Percentiles rank a stretch among this genome's conserved stretches.
phyloP scores from a whole-genome alignment of 2,329 filamentous ascomycete species.

The Exophiala sp. region DNA sequence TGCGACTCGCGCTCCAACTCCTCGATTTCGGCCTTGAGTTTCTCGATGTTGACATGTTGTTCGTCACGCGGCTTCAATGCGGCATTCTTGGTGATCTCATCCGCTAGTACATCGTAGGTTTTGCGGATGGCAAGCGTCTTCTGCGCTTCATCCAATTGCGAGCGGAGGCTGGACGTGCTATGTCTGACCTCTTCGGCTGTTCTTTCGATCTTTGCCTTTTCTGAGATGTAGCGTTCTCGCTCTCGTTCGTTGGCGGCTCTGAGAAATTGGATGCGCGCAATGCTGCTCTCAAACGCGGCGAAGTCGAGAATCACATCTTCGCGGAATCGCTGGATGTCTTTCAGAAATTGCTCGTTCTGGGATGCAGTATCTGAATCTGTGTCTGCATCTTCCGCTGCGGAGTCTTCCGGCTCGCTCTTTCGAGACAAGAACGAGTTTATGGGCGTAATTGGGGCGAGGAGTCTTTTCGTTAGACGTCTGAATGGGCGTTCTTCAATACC shows the following conservation, averaged over 20 bases:
- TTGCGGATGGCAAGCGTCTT: slow-evolving; percentile 74
- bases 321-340: slow-evolving; percentile 64
- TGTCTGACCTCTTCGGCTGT: slow-evolving; percentile 75
- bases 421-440: slow-evolving; percentile 40
- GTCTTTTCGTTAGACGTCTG: slow-evolving; percentile 78
- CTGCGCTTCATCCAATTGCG: slow-evolving; percentile 73
- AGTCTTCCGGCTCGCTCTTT: slow-evolving; percentile 58
- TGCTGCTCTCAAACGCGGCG: slow-evolving; percentile 72
- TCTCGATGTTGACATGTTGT: slow-evolving; percentile 70
- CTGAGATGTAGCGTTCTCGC: slow-evolving; percentile 74
- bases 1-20: slow-evolving; percentile 81
- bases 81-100: slow-evolving; percentile 78
- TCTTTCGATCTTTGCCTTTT: slow-evolving; percentile 73
- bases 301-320: slow-evolving; percentile 87
- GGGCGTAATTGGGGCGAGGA: slow-evolving; percentile 66
- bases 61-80: slow-evolving; percentile 80
- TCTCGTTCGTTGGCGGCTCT: slow-evolving; percentile 78
- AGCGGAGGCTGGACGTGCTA: slow-evolving; percentile 67
- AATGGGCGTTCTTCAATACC: slow-evolving; percentile 91
- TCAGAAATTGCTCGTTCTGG: slow-evolving; percentile 25
- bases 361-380: slow-evolving; percentile 42
- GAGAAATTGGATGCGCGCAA: slow-evolving; percentile 84
- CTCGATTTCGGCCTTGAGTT: slow-evolving; percentile 81
- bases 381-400: slow-evolving; percentile 37
- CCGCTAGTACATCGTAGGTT: slow-evolving; percentile 81